Evolutionary conservation across 2,329 filamentous ascomycete species (phyloP).

Genomic region (Cryphonectria japonica): DNA sequence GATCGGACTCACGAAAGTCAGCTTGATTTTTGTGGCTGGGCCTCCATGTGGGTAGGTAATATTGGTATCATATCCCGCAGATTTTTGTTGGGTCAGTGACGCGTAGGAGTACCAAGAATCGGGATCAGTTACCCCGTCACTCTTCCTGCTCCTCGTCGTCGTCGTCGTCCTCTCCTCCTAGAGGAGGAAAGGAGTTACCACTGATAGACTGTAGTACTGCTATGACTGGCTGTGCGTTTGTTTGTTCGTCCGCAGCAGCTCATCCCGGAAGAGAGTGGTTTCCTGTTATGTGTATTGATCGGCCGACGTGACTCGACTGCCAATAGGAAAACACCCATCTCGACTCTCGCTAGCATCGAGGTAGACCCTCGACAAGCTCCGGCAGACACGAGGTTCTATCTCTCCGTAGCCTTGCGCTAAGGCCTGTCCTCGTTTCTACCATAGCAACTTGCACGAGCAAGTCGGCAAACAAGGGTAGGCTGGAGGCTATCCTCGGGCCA

Average conservation of each 20-base stretch:
- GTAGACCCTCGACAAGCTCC: not conserved
- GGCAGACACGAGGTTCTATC: not conserved
- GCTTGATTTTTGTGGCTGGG: not conserved
- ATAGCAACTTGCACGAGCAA: not conserved
- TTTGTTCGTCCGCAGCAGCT: not conserved
- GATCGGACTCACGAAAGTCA: not conserved
- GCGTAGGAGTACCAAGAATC: not conserved
- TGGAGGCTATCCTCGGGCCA: not conserved
- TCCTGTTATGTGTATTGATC: not conserved
- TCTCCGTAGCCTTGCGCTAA: not conserved
- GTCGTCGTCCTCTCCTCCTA: not conserved
- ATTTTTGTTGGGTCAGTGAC: not conserved
- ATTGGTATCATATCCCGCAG: not conserved
- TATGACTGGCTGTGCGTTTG: not conserved
- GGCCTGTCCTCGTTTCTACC: not conserved
- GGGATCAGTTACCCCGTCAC: not conserved
- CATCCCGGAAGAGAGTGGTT: not conserved
- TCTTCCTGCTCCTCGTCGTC: not conserved
- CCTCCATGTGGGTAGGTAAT: constrained; percentile 1
- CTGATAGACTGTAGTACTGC: not conserved
- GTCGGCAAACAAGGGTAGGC: not conserved
- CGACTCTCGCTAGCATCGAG: not conserved
- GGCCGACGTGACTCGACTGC: not conserved
- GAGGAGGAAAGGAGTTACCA: not conserved
- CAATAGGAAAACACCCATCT: not conserved